Evolutionary conservation across 176 grass and related monocot genomes (phyloP).

Genomic region (Saccharum officinarum): DNA sequence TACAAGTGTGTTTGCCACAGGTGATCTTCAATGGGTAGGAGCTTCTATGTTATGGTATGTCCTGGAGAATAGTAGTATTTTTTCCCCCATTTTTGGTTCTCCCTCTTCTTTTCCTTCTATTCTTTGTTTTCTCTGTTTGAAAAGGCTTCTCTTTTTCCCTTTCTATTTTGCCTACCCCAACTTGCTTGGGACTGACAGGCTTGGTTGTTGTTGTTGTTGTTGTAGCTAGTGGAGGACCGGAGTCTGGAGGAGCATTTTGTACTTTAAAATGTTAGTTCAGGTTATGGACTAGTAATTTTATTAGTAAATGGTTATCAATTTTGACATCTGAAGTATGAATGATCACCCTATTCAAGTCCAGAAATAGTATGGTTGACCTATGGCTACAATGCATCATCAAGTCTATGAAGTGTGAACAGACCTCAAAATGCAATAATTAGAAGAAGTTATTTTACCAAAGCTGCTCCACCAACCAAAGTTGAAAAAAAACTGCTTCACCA

Average conservation of each 20-base stretch:
- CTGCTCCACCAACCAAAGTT: too few species aligned
- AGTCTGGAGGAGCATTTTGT: slow-evolving; percentile 41
- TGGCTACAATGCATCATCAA: not conserved
- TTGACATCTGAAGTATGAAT: slow-evolving; percentile 38
- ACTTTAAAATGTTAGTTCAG: slow-evolving; percentile 51
- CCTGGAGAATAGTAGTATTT: slow-evolving; percentile 25
- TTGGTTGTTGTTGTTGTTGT: too few species aligned
- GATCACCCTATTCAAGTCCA: not conserved
- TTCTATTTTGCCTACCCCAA: too few species aligned
- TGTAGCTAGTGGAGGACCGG: slow-evolving; percentile 42
- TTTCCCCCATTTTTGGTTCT: slow-evolving; percentile 15
- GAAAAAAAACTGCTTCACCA: too few species aligned
- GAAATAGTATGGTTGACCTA: slow-evolving; percentile 6
- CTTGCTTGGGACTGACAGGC: too few species aligned
- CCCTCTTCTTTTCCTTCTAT: slow-evolving; percentile 15
- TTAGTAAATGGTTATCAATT: slow-evolving; percentile 45
- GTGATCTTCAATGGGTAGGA: slow-evolving; percentile 51
- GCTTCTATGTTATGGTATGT: slow-evolving; percentile 41
- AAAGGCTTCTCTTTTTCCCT: slow-evolving; percentile 13
- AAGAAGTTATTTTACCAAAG: too few species aligned
- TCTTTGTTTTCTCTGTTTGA: slow-evolving; percentile 32
- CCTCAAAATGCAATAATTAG: not conserved
- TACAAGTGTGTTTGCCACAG: slow-evolving; percentile 95
- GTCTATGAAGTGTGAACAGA: slow-evolving; percentile 28
- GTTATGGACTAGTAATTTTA: slow-evolving; percentile 45